Conservation (phyloP, 2,329 filamentous ascomycete genomes). For the Domatiomyces catenatus region DNA sequence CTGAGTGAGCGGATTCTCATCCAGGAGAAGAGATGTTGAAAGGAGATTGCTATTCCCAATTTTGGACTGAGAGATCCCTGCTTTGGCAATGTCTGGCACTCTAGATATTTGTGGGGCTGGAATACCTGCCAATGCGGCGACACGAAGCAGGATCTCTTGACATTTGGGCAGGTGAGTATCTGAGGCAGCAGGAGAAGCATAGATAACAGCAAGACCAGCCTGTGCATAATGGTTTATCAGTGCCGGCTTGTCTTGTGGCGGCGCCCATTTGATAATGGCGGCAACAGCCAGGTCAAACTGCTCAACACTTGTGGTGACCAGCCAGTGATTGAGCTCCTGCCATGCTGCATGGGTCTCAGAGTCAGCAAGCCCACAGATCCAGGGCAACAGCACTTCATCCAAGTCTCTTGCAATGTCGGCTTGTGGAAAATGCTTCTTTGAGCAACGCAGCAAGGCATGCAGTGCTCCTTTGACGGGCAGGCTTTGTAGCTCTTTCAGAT, state of each 20-base stretch:
- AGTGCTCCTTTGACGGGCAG: conserved; percentile 37
- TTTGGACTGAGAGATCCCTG: conserved; percentile 20
- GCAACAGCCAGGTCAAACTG: conserved; percentile 35
- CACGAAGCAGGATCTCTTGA: conserved; percentile 25
- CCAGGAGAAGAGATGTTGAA: conserved; percentile 26
- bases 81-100: conserved; percentile 6
- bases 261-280: conserved; percentile 43
- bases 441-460: conserved; percentile 37
- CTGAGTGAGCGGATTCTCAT: conserved; percentile 27
- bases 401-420: conserved; percentile 37
- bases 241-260: conserved; percentile 41
- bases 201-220: conserved; percentile 43
- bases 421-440: conserved; percentile 12
- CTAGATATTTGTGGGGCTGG: conserved; percentile 4
- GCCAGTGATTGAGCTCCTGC: conserved; percentile 45
- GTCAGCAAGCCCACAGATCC: conserved; percentile 42
- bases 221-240: conserved; percentile 40
- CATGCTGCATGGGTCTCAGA: conserved; percentile 29
- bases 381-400: conserved; percentile 44
- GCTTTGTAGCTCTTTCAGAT: conserved; percentile 38
- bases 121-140: conserved; percentile 36
- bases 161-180: conserved; percentile 1
- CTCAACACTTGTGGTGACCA: conserved; percentile 37
- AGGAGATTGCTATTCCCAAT: conserved; percentile 28
- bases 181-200: conserved; percentile 31